These are phyloP conservation scores for Penicillium sclerotiorum DNA, from an alignment of 2,329 filamentous ascomycete genomes.

Conservation along the genomic window DNA sequence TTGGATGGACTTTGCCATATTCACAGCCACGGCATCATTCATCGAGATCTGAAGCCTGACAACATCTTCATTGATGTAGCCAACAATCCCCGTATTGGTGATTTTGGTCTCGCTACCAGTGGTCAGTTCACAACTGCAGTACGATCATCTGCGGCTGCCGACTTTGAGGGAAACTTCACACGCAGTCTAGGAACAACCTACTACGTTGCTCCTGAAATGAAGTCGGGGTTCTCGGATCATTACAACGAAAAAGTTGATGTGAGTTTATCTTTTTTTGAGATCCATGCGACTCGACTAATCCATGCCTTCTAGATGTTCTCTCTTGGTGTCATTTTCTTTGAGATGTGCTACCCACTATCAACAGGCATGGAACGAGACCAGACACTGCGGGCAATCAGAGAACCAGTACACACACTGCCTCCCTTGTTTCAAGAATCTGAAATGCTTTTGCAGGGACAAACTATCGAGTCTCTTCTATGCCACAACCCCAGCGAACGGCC, in stretches of 20 bases:
- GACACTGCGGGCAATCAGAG: constrained; percentile 69
- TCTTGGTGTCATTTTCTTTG: constrained; percentile 94
- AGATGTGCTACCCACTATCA: constrained; percentile 76
- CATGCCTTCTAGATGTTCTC: constrained; percentile 75
- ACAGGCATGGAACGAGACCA: constrained; percentile 66
- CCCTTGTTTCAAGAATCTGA: constrained; percentile 71
- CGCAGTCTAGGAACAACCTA: constrained; percentile 75
- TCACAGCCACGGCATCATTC: constrained; percentile 87
- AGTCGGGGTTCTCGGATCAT: constrained; percentile 70
- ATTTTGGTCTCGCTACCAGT: constrained; percentile 92
- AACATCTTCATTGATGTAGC: constrained; percentile 94
- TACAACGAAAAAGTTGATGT: constrained; percentile 94
- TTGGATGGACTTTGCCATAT: constrained; percentile 89
- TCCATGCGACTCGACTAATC: constrained; percentile 6
- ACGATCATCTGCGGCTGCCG: constrained; percentile 38
- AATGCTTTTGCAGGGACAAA: constrained; percentile 69
- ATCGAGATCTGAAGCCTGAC: constrained; percentile 94
- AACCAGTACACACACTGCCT: constrained; percentile 70
- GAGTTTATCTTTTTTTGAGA: constrained; percentile 38
- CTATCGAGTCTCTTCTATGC: constrained; percentile 77
- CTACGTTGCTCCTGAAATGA: constrained; percentile 91
- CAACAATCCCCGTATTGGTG: constrained; percentile 92
- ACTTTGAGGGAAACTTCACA: constrained; percentile 46
- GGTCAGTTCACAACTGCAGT: constrained; percentile 61
- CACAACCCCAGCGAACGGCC: constrained; percentile 83